A percentile compares a stretch with the other conserved stretches of the same genome.
Evolutionary conservation across 768 basidiomycete species (phyloP).

Genomic region (Suillus cothurnatus): DNA sequence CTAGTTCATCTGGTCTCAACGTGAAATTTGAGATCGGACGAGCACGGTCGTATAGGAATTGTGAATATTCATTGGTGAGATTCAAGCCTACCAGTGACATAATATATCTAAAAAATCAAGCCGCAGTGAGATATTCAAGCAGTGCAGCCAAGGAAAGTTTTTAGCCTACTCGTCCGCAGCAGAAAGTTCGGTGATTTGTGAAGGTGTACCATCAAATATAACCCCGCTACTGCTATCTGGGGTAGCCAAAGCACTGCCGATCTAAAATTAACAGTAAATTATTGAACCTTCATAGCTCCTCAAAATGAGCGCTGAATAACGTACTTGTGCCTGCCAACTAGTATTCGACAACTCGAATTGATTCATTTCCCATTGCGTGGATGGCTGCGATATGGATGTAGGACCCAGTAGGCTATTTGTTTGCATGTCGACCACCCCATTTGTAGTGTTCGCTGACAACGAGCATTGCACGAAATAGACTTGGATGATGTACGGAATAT

Average conservation of each 20-base stretch:
- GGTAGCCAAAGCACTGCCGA: neutral
- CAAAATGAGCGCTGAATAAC: neutral
- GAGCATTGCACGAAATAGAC: neutral
- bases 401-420: neutral
- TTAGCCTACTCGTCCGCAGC: neutral
- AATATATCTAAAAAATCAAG: constrained; percentile 1
- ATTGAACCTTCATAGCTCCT: neutral
- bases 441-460: neutral
- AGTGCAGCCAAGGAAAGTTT: neutral
- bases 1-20: neutral
- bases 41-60: neutral
- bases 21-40: neutral
- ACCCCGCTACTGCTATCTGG: neutral
- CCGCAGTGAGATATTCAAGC: neutral
- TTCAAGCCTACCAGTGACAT: neutral
- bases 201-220: neutral
- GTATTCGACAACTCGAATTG: neutral
- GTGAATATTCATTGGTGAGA: neutral
- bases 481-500: neutral
- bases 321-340: neutral
- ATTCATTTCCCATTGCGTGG: neutral
- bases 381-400: neutral
- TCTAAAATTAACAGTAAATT: neutral
- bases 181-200: neutral
- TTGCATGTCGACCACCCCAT: neutral